A percentile compares a stretch with the other conserved stretches of the same genome.
These are phyloP conservation scores for Inga leiocalycina DNA, from an alignment of 306 rosid species.

Conservation along the genomic window DNA sequence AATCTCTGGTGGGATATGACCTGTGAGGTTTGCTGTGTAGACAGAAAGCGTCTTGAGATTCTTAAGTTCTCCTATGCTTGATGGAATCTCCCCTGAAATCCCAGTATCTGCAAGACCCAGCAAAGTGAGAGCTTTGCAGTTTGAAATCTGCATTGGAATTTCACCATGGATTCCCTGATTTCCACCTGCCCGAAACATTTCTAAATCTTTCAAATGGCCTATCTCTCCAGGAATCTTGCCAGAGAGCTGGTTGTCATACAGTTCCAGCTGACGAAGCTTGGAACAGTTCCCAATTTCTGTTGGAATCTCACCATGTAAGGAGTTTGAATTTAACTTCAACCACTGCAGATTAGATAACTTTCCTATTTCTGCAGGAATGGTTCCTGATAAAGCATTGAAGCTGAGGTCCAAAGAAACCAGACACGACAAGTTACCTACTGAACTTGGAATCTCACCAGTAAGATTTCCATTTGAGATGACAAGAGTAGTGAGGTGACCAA, in stretches of 20 bases:
- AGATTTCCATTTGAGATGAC: constrained; percentile 80
- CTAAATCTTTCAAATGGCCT: constrained; percentile 59
- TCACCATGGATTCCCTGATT: constrained; percentile 73
- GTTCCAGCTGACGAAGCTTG: constrained; percentile 62
- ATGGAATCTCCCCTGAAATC: constrained; percentile 77
- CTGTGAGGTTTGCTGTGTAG: constrained; percentile 82
- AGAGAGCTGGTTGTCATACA: constrained; percentile 78
- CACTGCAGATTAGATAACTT: constrained; percentile 52
- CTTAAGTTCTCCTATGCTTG: constrained; percentile 68
- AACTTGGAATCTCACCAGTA: constrained; percentile 70
- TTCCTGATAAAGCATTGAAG: constrained; percentile 79
- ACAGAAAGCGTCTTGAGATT: constrained; percentile 78
- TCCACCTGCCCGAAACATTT: constrained; percentile 80
- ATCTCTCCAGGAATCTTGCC: constrained; percentile 80
- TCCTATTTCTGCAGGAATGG: constrained; percentile 71
- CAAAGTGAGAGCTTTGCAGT: constrained; percentile 64
- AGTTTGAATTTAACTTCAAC: constrained; percentile 70
- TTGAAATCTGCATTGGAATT: constrained; percentile 83
- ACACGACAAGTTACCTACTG: constrained; percentile 74
- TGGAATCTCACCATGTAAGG: constrained; percentile 69
- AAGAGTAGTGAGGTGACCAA: constrained; percentile 60
- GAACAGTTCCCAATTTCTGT: constrained; percentile 78
- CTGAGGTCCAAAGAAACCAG: constrained; percentile 77
- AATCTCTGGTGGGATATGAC: constrained; percentile 79
- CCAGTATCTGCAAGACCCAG: constrained; percentile 90